phyloP scores from a whole-genome alignment of 371 early-diverging fungal genomes.

The Dichotomocladium elegans region DNA sequence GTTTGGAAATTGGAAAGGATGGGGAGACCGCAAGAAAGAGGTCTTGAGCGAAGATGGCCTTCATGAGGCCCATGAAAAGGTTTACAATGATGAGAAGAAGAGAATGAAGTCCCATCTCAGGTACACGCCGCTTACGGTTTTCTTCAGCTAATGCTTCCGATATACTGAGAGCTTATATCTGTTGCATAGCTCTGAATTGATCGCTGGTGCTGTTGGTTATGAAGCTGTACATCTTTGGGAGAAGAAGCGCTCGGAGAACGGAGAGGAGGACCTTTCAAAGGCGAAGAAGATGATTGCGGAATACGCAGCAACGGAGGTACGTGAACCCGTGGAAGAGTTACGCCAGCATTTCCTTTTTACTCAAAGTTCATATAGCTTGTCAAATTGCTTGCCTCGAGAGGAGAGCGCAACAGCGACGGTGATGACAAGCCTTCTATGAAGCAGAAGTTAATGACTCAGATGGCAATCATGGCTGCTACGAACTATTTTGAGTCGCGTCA shows the following conservation, averaged over 20 bases:
- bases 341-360: neutral
- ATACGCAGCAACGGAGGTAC: constrained; percentile 46
- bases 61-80: constrained; percentile 37
- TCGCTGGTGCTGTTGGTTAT: constrained; percentile 62
- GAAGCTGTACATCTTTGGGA: constrained; percentile 53
- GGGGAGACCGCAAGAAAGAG: constrained; percentile 27
- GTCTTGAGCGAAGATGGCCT: constrained; percentile 30
- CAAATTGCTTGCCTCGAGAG: constrained; percentile 24
- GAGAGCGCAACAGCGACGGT: constrained; percentile 18
- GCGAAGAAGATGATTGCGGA: constrained; percentile 53
- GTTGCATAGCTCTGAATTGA: constrained; percentile 39
- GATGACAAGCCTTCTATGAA: constrained; percentile 17
- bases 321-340: no score
- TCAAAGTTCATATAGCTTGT: constrained; percentile 19
- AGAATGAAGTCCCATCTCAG: constrained; percentile 36
- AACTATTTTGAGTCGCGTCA: constrained; percentile 34
- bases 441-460: constrained; percentile 16
- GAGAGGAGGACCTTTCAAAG: constrained; percentile 30
- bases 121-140: constrained; percentile 2
- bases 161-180: neutral
- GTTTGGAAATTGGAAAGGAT: constrained; percentile 45
- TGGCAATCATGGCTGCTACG: constrained; percentile 32
- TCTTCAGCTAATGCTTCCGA: neutral
- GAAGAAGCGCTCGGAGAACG: constrained; percentile 29
- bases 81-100: constrained; percentile 33